These are phyloP conservation scores for Penicillium sp. DNA, from an alignment of 2,329 filamentous ascomycete genomes.

Conservation along the genomic window DNA sequence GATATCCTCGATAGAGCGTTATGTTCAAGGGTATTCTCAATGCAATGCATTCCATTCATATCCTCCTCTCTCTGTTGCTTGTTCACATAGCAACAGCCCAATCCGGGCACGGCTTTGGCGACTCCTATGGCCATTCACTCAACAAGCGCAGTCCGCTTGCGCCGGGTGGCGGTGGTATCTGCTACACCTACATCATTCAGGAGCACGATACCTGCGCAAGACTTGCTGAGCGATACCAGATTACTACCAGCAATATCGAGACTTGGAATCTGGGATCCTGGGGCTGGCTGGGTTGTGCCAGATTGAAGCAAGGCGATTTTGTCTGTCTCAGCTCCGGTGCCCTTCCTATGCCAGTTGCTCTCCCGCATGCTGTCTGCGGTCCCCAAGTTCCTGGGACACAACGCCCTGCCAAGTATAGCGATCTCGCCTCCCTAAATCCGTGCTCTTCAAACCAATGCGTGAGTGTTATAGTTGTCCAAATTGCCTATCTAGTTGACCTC, in stretches of 20 bases:
- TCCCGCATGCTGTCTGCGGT: slow-evolving; percentile 47
- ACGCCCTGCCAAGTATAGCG: slow-evolving; percentile 32
- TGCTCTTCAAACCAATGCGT: slow-evolving; percentile 17
- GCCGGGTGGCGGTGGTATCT: slow-evolving; percentile 37
- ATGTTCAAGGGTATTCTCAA: neutral
- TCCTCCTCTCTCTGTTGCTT: neutral
- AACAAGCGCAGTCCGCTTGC: neutral
- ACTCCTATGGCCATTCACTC: neutral
- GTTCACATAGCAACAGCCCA: neutral
- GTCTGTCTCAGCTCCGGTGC: slow-evolving; percentile 46
- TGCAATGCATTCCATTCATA: slow-evolving; percentile 2
- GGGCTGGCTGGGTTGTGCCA: slow-evolving; percentile 45
- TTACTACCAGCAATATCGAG: slow-evolving; percentile 43
- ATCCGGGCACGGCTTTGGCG: neutral
- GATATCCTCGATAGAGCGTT: neutral
- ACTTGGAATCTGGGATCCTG: slow-evolving; percentile 47
- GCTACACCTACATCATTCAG: slow-evolving; percentile 38
- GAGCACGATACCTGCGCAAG: slow-evolving; percentile 37
- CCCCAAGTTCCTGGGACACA: slow-evolving; percentile 46
- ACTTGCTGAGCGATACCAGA: slow-evolving; percentile 34
- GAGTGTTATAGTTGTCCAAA: neutral
- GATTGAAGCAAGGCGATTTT: slow-evolving; percentile 29
- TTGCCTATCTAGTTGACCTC: no score
- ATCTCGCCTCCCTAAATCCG: slow-evolving; percentile 19
- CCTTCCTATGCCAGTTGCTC: slow-evolving; percentile 44